A percentile compares a stretch with the other conserved stretches of the same genome.
Evolutionary conservation across 768 basidiomycete species (phyloP).

Genomic region (Leccinum boreale): DNA sequence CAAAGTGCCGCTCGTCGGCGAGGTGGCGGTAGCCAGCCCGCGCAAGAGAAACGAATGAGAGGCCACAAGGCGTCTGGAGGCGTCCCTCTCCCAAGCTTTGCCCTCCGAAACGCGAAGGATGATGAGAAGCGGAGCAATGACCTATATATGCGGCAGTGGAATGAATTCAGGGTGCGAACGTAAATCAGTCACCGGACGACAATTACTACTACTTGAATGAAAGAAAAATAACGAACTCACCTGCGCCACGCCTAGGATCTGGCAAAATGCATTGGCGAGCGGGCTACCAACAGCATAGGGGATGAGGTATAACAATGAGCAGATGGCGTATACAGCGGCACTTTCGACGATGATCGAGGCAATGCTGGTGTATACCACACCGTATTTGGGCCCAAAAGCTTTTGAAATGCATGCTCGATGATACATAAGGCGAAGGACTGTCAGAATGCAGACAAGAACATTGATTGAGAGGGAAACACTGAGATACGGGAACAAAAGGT

Average conservation of each 20-base stretch:
- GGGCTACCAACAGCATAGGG: slow-evolving; percentile 24
- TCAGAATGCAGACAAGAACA: slow-evolving; percentile 29
- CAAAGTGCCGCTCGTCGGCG: background rate
- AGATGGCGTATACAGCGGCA: slow-evolving; percentile 31
- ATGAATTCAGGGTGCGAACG: background rate
- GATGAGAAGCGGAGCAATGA: slow-evolving; percentile 46
- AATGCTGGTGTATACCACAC: slow-evolving; percentile 29
- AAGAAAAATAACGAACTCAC: slow-evolving; percentile 7
- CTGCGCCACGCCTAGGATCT: slow-evolving; percentile 30
- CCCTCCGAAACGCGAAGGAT: slow-evolving; percentile 47
- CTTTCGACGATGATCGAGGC: slow-evolving; percentile 35
- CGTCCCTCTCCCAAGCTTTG: slow-evolving; percentile 36
- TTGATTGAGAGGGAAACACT: slow-evolving; percentile 34
- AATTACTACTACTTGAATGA: background rate
- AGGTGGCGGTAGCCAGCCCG: slow-evolving; percentile 1
- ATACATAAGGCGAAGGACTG: slow-evolving; percentile 31
- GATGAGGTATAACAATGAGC: slow-evolving; percentile 33
- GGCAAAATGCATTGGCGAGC: slow-evolving; percentile 26
- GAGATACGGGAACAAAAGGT: slow-evolving; percentile 31
- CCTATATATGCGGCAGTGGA: slow-evolving; percentile 15
- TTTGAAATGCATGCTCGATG: slow-evolving; percentile 25
- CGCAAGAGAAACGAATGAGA: slow-evolving; percentile 10
- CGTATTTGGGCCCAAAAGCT: slow-evolving; percentile 25
- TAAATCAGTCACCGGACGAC: background rate
- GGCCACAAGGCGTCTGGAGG: slow-evolving; percentile 5